These are phyloP conservation scores for Waltiozyma sp. DNA, from an alignment of 1,139 yeast genomes.

Conservation along the genomic window DNA sequence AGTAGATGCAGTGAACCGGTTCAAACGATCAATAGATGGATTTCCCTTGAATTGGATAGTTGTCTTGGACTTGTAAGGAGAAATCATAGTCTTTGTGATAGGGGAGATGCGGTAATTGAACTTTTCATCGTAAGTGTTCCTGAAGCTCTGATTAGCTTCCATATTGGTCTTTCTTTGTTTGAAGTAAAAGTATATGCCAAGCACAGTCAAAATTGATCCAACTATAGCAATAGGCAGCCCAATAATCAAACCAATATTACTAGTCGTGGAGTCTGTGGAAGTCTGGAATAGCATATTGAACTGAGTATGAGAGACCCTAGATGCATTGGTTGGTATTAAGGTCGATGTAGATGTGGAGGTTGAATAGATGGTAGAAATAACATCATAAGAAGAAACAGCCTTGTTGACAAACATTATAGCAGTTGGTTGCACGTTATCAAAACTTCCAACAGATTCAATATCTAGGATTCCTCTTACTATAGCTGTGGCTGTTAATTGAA, in stretches of 20 bases:
- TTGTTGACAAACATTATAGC: slow-evolving; percentile 8
- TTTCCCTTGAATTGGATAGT: slow-evolving; percentile 8
- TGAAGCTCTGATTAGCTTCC: slow-evolving; percentile 4
- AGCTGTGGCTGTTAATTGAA: slow-evolving; percentile 10
- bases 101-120: slow-evolving; percentile 13
- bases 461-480: slow-evolving; percentile 12
- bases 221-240: slow-evolving; percentile 18
- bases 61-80: slow-evolving; percentile 8
- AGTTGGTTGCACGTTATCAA: not conserved
- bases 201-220: slow-evolving; percentile 5
- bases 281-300: slow-evolving; percentile 1
- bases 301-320: slow-evolving; percentile 1
- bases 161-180: slow-evolving; percentile 5
- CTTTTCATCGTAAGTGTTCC: slow-evolving; percentile 14
- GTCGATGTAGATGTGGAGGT: slow-evolving; percentile 6
- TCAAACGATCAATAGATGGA: not conserved
- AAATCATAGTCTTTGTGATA: not conserved
- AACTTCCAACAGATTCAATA: slow-evolving; percentile 1
- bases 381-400: slow-evolving; percentile 2
- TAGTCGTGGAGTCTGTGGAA: slow-evolving; percentile 3
- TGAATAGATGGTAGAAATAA: slow-evolving; percentile 10
- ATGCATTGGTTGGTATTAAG: not conserved
- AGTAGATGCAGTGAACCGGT: not conserved
- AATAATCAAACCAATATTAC: slow-evolving; percentile 14
- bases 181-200: slow-evolving; percentile 10